These are phyloP conservation scores for Monosporascus ibericus DNA, from an alignment of 2,329 filamentous ascomycete species.

Conservation along the genomic window DNA sequence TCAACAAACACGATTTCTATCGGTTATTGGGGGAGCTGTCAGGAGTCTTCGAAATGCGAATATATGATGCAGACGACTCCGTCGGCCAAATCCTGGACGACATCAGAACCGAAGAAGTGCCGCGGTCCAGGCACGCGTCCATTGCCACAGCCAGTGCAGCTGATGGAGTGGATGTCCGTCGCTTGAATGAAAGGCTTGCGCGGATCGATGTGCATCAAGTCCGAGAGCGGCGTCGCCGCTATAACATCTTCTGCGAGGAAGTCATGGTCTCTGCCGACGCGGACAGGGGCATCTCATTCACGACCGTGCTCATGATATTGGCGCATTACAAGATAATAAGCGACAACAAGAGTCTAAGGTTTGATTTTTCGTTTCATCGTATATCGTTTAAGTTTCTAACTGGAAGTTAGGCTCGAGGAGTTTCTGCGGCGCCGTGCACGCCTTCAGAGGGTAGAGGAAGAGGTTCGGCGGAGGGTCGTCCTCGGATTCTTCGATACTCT, in stretches of 20 bases:
- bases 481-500: constrained; percentile 93
- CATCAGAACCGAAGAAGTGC: constrained; percentile 52
- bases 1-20: constrained; percentile 84
- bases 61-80: constrained; percentile 87
- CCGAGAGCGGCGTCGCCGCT: constrained; percentile 66
- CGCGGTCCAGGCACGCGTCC: constrained; percentile 47
- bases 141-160: constrained; percentile 46
- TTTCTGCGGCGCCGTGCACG: constrained; percentile 85
- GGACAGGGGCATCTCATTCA: constrained; percentile 85
- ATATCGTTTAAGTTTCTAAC: constrained; percentile 20
- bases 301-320: constrained; percentile 85
- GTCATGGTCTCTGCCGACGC: constrained; percentile 89
- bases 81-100: constrained; percentile 84
- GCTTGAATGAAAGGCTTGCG: constrained; percentile 66
- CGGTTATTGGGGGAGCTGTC: constrained; percentile 85
- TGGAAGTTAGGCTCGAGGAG: constrained; percentile 67
- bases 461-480: constrained; percentile 83
- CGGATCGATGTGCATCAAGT: constrained; percentile 71
- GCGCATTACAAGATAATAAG: constrained; percentile 99
- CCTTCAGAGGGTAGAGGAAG: constrained; percentile 89
- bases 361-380: constrained; percentile 22
- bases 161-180: constrained; percentile 64
- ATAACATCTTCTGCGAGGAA: constrained; percentile 96
- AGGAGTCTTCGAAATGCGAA: constrained; percentile 93
- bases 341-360: constrained; percentile 90